phyloP scores from a whole-genome alignment of 129 eudicot genomes.

The Pittosporum tobira region DNA sequence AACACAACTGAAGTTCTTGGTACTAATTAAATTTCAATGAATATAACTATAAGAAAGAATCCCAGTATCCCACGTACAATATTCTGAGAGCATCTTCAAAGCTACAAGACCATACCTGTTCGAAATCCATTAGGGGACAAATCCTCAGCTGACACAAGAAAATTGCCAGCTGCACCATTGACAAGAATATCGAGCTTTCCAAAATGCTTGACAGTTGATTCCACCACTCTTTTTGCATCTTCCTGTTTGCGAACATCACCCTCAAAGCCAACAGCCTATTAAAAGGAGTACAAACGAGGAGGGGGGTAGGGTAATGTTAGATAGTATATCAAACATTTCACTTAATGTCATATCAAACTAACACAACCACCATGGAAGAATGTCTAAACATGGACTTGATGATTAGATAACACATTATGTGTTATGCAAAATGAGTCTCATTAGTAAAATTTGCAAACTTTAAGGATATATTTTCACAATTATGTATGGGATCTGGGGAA shows the following conservation, averaged over 20 bases:
- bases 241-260: constrained; percentile 93
- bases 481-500: no score
- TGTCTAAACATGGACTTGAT: background rate
- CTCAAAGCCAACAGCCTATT: constrained; percentile 77
- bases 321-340: background rate
- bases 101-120: constrained; percentile 40
- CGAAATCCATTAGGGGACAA: constrained; percentile 79
- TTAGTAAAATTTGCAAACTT: no score
- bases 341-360: background rate
- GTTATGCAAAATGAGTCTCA: no score
- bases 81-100: background rate
- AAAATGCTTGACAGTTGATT: constrained; percentile 53
- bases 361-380: background rate
- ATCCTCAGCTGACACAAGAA: constrained; percentile 81
- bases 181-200: constrained; percentile 96
- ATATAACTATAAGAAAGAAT: background rate
- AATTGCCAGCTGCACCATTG: constrained; percentile 96
- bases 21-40: background rate
- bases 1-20: background rate
- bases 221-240: constrained; percentile 77
- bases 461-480: no score
- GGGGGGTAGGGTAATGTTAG: background rate
- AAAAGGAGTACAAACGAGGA: background rate
- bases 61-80: background rate
- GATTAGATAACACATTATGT: background rate